These are phyloP conservation scores for Asterochloris erici DNA, from an alignment of 139 green algal genomes.

Conservation along the genomic window DNA sequence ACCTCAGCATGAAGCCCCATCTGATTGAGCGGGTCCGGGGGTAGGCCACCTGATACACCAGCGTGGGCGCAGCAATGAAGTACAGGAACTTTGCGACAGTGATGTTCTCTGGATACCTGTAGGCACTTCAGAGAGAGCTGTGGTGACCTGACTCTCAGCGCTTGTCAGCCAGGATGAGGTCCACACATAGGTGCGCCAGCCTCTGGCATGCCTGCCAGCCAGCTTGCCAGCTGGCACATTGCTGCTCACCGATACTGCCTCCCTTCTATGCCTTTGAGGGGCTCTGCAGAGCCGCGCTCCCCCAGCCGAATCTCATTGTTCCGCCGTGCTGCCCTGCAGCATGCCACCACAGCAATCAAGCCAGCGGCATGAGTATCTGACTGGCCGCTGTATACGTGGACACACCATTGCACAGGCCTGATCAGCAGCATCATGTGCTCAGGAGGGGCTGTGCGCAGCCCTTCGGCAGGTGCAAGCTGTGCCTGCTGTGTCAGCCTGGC, in stretches of 20 bases:
- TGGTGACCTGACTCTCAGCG: too few relatives aligned
- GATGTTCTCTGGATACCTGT: conserved; percentile 78
- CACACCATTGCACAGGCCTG: too few relatives aligned
- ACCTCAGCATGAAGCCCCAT: conserved; percentile 25
- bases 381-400: not conserved
- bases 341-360: not conserved
- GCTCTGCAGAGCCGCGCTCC: conserved; percentile 40
- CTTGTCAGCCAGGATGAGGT: too few relatives aligned
- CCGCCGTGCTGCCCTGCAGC: conserved; percentile 18
- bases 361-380: not conserved
- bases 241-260: not conserved
- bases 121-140: not conserved
- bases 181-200: too few relatives aligned
- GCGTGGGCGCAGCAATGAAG: conserved; percentile 76
- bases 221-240: not conserved
- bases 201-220: too few relatives aligned
- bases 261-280: not conserved
- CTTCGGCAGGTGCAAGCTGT: too few relatives aligned
- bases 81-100: conserved; percentile 62
- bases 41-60: conserved; percentile 75
- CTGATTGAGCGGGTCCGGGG: conserved; percentile 36
- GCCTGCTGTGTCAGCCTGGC: too few relatives aligned
- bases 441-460: too few relatives aligned
- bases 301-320: conserved; percentile 40
- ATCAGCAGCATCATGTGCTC: too few relatives aligned